A percentile compares a stretch with the other conserved stretches of the same genome.
These are phyloP conservation scores for Silene coronaria DNA, from an alignment of 179 eudicot species.

Conservation along the genomic window DNA sequence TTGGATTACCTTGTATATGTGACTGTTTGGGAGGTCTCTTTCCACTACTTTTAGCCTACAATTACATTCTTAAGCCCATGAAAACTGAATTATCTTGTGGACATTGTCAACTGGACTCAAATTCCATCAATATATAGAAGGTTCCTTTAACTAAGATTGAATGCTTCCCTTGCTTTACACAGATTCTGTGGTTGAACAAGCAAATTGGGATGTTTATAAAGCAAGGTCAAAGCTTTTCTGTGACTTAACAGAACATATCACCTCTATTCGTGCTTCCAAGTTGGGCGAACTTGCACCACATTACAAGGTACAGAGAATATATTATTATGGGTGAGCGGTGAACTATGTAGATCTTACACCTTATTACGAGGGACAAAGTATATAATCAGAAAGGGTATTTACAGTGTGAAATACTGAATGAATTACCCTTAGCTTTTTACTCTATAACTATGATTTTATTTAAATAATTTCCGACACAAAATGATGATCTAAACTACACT, in stretches of 20 bases:
- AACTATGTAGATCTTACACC: no score
- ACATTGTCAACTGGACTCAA: no score
- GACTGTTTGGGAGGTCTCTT: not conserved
- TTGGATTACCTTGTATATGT: no score
- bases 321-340: no score
- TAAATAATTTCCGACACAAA: no score
- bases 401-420: no score
- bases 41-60: not conserved
- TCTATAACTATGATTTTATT: no score
- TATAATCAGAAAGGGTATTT: no score
- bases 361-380: no score
- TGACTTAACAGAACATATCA: constrained; percentile 74
- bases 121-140: not conserved
- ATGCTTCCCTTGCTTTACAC: constrained; percentile 6
- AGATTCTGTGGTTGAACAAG: constrained; percentile 72
- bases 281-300: constrained; percentile 65
- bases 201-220: constrained; percentile 81
- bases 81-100: no score
- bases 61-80: not conserved
- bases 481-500: no score
- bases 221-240: constrained; percentile 68
- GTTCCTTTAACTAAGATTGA: not conserved
- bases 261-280: constrained; percentile 67
- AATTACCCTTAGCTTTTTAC: no score
- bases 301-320: constrained; percentile 53